Conservation (phyloP, 2,329 filamentous ascomycete species). For the Microcera coccophila region DNA sequence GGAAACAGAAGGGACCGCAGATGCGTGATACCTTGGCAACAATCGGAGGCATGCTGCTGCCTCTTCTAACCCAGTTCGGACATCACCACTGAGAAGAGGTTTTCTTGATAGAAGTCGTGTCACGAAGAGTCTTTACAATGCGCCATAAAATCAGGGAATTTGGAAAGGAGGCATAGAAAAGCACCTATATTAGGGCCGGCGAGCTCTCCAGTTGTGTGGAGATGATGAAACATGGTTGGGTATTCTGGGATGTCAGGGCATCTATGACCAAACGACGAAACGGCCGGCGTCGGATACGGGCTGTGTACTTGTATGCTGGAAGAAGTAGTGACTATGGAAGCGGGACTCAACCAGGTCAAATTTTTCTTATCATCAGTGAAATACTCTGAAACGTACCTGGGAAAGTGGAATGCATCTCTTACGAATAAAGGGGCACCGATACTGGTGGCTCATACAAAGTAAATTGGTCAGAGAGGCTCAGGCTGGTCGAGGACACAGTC, state of each 20-base stretch:
- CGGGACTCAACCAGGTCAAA: neutral
- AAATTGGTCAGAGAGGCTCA: no score
- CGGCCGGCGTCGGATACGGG: conserved; percentile 12
- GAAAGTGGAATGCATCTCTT: no score
- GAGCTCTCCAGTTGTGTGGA: conserved; percentile 16
- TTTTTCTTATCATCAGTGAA: neutral
- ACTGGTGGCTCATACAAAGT: no score
- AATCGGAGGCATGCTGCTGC: conserved; percentile 72
- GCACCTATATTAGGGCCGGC: conserved; percentile 20
- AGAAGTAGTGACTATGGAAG: neutral
- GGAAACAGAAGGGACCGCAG: conserved; percentile 53
- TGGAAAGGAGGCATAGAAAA: conserved; percentile 12
- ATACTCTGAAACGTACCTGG: no score
- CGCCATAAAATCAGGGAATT: conserved; percentile 9
- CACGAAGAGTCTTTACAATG: no score
- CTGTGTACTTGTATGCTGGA: conserved; percentile 5
- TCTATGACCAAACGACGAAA: conserved; percentile 6
- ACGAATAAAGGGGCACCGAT: no score
- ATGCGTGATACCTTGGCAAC: conserved; percentile 68
- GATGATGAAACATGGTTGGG: conserved; percentile 10
- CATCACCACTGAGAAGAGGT: conserved; percentile 57
- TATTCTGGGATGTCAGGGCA: conserved; percentile 6
- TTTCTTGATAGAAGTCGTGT: conserved; percentile 5
- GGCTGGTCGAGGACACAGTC: no score
- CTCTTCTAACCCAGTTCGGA: conserved; percentile 72